Percentiles rank a stretch among this genome's conserved stretches.
These are phyloP conservation scores for Aspergillus tanneri DNA, from an alignment of 2,329 filamentous ascomycete genomes.

Conservation along the genomic window DNA sequence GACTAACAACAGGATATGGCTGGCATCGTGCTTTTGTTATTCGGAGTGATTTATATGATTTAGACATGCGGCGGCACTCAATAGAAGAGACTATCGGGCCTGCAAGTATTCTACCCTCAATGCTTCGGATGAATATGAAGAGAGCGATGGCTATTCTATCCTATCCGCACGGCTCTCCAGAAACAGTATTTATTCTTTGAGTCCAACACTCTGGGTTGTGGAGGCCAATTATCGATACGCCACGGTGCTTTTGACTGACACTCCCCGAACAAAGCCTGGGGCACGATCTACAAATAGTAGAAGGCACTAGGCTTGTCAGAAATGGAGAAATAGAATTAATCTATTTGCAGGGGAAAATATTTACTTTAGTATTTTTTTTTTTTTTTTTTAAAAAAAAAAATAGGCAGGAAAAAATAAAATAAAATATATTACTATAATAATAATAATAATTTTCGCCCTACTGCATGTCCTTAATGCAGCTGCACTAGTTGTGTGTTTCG, in stretches of 20 bases:
- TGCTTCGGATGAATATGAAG: background rate
- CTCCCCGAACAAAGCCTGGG: slow-evolving; percentile 11
- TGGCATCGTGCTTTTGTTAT: slow-evolving; percentile 18
- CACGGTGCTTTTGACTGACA: slow-evolving; percentile 10
- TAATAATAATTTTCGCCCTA: slow-evolving; percentile 12
- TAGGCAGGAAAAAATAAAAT: background rate
- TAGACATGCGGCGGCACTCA: too few species aligned
- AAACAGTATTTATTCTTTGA: background rate
- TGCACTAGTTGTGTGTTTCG: slow-evolving; percentile 2
- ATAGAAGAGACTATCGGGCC: too few species aligned
- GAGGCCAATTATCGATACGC: slow-evolving; percentile 15
- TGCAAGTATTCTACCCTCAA: too few species aligned
- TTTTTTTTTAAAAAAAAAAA: background rate
- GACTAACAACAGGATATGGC: slow-evolving; percentile 8
- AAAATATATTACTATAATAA: slow-evolving; percentile 3
- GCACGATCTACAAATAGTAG: slow-evolving; percentile 21
- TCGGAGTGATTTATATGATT: too few species aligned
- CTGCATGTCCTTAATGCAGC: slow-evolving; percentile 22
- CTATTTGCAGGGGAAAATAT: too few species aligned
- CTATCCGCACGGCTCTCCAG: too few species aligned
- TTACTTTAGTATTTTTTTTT: too few species aligned
- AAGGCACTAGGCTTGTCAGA: background rate
- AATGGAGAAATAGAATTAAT: background rate
- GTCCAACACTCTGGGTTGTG: slow-evolving; percentile 7
- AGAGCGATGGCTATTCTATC: background rate